Percentiles rank a stretch among this genome's conserved stretches.
Conservation (phyloP, 2,329 filamentous ascomycete species). For the Cercospora sp. region DNA sequence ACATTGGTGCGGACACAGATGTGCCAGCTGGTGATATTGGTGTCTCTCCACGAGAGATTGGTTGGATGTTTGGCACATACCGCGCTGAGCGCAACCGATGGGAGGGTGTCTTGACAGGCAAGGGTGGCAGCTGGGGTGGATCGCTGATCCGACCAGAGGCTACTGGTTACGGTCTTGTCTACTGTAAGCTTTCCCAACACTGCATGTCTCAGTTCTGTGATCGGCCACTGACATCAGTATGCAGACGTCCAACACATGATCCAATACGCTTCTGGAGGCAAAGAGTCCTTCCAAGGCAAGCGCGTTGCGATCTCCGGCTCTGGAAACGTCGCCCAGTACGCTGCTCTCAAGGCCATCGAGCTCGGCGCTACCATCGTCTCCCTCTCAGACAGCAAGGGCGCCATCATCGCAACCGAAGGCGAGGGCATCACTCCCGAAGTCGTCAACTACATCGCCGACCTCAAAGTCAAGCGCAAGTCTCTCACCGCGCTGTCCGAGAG, state of each 20-base stretch:
- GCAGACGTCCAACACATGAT: constrained; percentile 90
- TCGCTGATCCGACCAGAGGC: constrained; percentile 93
- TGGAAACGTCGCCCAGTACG: constrained; percentile 97
- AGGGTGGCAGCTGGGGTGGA: constrained; percentile 91
- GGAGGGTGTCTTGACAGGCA: constrained; percentile 95
- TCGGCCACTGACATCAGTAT: constrained; percentile 15
- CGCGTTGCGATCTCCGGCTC: constrained; percentile 93
- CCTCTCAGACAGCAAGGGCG: constrained; percentile 87
- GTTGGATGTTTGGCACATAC: constrained; percentile 93
- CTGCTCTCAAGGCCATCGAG: constrained; percentile 93
- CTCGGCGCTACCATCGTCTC: constrained; percentile 91
- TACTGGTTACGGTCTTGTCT: constrained; percentile 93
- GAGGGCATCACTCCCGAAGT: constrained; percentile 75
- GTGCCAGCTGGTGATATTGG: constrained; percentile 97
- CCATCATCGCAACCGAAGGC: constrained; percentile 71
- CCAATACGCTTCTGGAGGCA: constrained; percentile 72
- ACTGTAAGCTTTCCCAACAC: constrained; percentile 54
- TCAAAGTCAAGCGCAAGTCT: constrained; percentile 85
- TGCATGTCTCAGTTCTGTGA: neutral
- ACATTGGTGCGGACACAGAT: constrained; percentile 95
- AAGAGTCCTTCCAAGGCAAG: constrained; percentile 85
- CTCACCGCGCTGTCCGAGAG: constrained; percentile 69
- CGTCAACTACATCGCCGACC: constrained; percentile 71
- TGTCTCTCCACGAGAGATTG: constrained; percentile 87
- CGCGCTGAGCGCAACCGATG: constrained; percentile 83